These are phyloP conservation scores for Hypholoma fasciculare DNA, from an alignment of 768 basidiomycete genomes.

Conservation along the genomic window DNA sequence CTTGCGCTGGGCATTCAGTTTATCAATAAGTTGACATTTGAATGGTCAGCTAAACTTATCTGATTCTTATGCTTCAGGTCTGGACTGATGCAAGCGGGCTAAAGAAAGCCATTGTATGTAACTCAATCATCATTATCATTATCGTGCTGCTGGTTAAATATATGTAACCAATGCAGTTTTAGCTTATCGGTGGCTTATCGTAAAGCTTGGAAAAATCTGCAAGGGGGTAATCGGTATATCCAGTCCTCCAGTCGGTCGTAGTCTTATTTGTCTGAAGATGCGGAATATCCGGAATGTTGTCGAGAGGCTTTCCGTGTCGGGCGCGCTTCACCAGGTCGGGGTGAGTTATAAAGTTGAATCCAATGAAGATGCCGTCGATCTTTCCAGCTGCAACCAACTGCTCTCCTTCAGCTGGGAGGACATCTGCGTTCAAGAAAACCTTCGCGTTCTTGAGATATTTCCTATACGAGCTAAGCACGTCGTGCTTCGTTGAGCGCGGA, in stretches of 20 bases:
- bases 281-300: slow-evolving; percentile 28
- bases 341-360: slow-evolving; percentile 37
- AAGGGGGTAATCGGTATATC: slow-evolving; percentile 38
- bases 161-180: no score
- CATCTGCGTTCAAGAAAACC: slow-evolving; percentile 36
- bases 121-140: no score
- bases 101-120: no score
- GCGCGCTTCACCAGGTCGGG: slow-evolving; percentile 42
- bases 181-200: no score
- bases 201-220: not conserved
- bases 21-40: no score
- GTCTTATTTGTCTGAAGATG: slow-evolving; percentile 27
- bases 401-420: slow-evolving; percentile 38
- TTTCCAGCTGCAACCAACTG: slow-evolving; percentile 32
- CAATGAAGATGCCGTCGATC: slow-evolving; percentile 37
- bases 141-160: no score
- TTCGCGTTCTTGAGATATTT: slow-evolving; percentile 35
- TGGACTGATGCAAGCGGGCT: no score
- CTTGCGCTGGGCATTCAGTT: no score
- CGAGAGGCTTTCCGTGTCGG: slow-evolving; percentile 31
- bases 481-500: slow-evolving; percentile 35
- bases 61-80: no score
- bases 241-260: slow-evolving; percentile 24
- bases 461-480: slow-evolving; percentile 38
- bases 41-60: no score